These are phyloP conservation scores for Tuctoria greenei DNA, from an alignment of 176 grass and related monocot species.

Conservation along the genomic window DNA sequence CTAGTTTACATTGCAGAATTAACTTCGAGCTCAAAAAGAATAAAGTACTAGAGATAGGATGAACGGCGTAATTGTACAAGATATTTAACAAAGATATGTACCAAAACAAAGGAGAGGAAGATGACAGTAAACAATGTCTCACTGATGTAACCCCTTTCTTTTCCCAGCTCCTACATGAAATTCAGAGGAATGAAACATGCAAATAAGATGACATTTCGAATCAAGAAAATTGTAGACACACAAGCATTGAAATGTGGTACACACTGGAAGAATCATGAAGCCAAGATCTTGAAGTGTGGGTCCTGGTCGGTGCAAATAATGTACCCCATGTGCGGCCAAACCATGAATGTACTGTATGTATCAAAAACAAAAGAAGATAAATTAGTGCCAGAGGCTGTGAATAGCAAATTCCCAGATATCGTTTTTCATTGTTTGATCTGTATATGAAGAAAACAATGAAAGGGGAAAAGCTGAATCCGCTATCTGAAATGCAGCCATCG, in stretches of 20 bases:
- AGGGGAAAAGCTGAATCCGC: neutral
- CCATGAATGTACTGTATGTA: conserved; percentile 78
- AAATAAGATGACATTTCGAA: too few species aligned
- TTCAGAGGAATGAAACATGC: neutral
- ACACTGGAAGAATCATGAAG: conserved; percentile 81
- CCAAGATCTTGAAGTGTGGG: conserved; percentile 87
- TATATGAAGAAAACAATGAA: neutral
- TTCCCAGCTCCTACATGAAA: conserved; percentile 63
- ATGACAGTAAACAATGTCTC: conserved; percentile 72
- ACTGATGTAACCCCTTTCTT: conserved; percentile 77
- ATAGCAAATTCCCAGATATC: neutral
- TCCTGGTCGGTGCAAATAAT: conserved; percentile 81
- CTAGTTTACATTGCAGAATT: neutral
- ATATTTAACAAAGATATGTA: conserved; percentile 27
- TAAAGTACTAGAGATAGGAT: neutral
- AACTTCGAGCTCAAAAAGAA: neutral
- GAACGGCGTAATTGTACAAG: neutral
- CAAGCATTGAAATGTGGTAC: conserved; percentile 13
- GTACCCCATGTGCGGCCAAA: conserved; percentile 77
- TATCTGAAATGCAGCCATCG: too few species aligned
- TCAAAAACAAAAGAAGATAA: neutral
- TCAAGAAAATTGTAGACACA: neutral
- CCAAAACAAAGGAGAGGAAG: conserved; percentile 75
- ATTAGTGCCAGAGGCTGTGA: neutral
- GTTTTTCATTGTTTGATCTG: neutral